A percentile compares a stretch with the other conserved stretches of the same genome.
Evolutionary conservation across 306 rosid species (phyloP).

Genomic region (Oemleria cerasiformis): DNA sequence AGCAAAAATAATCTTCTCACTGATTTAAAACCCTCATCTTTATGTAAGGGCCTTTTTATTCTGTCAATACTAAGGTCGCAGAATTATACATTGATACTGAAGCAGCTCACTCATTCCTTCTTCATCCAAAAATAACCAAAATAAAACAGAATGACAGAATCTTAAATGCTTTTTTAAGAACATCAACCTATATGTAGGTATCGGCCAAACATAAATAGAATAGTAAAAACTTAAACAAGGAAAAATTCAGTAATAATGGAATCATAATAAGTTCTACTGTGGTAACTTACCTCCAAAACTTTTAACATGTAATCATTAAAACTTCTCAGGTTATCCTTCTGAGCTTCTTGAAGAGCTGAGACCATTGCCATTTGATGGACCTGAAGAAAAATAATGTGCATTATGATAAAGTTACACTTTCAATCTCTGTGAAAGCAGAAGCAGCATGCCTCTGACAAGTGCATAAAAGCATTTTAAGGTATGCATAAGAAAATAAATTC

Average conservation of each 20-base stretch:
- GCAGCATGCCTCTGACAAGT: neutral
- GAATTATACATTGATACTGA: neutral
- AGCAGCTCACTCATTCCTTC: neutral
- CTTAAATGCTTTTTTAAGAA: neutral
- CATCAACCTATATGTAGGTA: neutral
- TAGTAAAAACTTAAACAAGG: neutral
- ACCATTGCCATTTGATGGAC: constrained; percentile 99
- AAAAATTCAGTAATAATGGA: neutral
- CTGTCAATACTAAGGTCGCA: neutral
- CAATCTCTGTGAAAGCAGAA: constrained; percentile 8
- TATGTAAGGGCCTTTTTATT: neutral
- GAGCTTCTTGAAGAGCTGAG: constrained; percentile 96
- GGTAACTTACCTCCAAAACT: constrained; percentile 79
- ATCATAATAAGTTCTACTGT: neutral
- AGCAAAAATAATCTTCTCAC: constrained; percentile 2
- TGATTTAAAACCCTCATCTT: neutral
- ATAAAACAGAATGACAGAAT: neutral
- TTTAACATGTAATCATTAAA: constrained; percentile 91
- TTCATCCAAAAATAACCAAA: neutral
- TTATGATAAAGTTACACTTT: constrained; percentile 25
- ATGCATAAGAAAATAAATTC: neutral
- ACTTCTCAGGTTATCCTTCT: constrained; percentile 90
- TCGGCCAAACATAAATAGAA: neutral
- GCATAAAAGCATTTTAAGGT: neutral
- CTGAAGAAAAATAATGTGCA: constrained; percentile 31